These are phyloP conservation scores for Trichophyton schoenleinii DNA, from an alignment of 2,329 filamentous ascomycete genomes.

Conservation along the genomic window DNA sequence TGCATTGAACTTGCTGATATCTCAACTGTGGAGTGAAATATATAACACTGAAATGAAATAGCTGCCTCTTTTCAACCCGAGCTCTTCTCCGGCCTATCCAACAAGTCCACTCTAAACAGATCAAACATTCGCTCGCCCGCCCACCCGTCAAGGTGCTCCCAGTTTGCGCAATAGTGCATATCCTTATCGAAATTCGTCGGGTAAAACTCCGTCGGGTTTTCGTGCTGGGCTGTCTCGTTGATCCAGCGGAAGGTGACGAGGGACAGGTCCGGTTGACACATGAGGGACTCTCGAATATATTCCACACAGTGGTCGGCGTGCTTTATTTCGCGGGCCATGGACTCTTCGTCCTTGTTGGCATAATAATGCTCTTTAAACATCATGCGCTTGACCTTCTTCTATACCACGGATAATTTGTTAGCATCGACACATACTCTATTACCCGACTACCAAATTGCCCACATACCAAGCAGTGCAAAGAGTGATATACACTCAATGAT, in stretches of 20 bases:
- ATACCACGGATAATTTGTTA: neutral
- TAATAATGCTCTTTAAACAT: constrained; percentile 1
- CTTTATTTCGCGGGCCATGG: neutral
- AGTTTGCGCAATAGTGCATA: neutral
- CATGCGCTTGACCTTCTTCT: constrained; percentile 1
- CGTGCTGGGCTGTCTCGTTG: neutral
- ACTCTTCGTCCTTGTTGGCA: neutral
- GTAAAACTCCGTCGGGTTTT: neutral
- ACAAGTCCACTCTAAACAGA: neutral
- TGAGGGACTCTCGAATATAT: neutral
- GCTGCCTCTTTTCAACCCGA: neutral
- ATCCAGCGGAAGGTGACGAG: neutral
- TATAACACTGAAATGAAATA: no score
- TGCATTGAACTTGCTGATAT: no score
- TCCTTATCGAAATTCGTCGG: neutral
- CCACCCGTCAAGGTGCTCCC: neutral
- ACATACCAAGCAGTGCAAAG: neutral
- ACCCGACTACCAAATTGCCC: no score
- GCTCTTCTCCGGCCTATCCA: neutral
- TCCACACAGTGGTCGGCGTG: constrained; percentile 1
- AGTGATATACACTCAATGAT: neutral
- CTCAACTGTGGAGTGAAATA: no score
- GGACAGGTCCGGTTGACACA: neutral
- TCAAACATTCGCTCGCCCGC: neutral
- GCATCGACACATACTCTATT: neutral